Conservation (phyloP, 2,329 filamentous ascomycete genomes). For the Fusarium devonianum region DNA sequence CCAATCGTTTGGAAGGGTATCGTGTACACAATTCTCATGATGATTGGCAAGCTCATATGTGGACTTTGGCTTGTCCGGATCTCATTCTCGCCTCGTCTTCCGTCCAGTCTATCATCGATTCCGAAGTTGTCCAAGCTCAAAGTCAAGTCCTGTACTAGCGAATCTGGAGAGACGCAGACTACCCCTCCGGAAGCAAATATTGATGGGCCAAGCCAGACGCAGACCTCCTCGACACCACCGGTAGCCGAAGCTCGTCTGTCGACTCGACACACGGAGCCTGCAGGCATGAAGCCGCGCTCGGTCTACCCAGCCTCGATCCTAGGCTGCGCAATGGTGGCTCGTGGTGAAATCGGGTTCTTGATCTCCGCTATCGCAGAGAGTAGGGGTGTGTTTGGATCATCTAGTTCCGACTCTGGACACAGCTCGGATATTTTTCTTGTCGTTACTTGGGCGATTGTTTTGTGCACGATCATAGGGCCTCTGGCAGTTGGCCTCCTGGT, state of each 20-base stretch:
- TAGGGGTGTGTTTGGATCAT: constrained; percentile 54
- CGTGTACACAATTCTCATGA: constrained; percentile 76
- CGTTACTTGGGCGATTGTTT: constrained; percentile 62
- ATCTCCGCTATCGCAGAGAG: constrained; percentile 73
- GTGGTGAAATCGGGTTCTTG: constrained; percentile 82
- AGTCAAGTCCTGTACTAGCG: too few relatives aligned
- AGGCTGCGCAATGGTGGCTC: constrained; percentile 72
- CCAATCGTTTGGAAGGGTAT: constrained; percentile 74
- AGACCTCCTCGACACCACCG: constrained; percentile 4
- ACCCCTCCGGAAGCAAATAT: too few relatives aligned
- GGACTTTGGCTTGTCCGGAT: constrained; percentile 61
- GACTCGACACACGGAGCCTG: too few relatives aligned
- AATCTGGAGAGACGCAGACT: too few relatives aligned
- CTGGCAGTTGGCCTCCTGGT: constrained; percentile 57
- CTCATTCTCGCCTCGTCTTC: neutral
- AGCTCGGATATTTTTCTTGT: constrained; percentile 59
- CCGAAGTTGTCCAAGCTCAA: too few relatives aligned
- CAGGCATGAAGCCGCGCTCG: constrained; percentile 65
- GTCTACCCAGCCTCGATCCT: constrained; percentile 73
- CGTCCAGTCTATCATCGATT: too few relatives aligned
- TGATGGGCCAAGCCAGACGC: too few relatives aligned
- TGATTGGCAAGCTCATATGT: constrained; percentile 65
- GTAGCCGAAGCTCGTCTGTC: constrained; percentile 32
- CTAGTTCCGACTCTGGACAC: too few relatives aligned
- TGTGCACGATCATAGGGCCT: constrained; percentile 63